Evolutionary conservation across 2,329 filamentous ascomycete genomes (phyloP).

Genomic region (Penicillium sp.): DNA sequence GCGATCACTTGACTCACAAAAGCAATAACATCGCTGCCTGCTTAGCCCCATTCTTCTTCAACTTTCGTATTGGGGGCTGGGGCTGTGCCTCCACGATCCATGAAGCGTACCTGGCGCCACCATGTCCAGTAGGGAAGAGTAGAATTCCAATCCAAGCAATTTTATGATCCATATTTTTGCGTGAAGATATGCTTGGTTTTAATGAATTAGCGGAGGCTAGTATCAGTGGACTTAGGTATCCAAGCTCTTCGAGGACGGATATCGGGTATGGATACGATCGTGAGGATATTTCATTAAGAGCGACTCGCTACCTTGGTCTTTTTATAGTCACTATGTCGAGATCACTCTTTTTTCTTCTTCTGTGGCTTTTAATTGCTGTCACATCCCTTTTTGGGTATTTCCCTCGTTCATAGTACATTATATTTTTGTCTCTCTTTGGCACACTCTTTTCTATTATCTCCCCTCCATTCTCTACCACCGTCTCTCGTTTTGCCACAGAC

Average conservation of each 20-base stretch:
- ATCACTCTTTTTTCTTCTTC: neutral
- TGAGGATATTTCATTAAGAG: neutral
- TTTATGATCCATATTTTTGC: neutral
- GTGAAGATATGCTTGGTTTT: neutral
- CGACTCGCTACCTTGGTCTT: neutral
- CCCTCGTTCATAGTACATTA: neutral
- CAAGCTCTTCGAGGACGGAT: neutral
- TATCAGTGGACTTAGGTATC: neutral
- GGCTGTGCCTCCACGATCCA: conserved; percentile 1
- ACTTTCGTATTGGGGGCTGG: conserved; percentile 1
- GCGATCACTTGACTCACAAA: conserved; percentile 5
- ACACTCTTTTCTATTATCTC: neutral
- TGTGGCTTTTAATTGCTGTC: neutral
- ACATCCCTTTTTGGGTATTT: neutral
- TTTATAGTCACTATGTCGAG: neutral
- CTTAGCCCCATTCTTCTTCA: neutral
- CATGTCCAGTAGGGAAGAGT: neutral
- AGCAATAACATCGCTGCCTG: conserved; percentile 3
- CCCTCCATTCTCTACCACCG: neutral
- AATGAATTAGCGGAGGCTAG: neutral
- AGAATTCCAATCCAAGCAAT: neutral
- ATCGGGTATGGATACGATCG: neutral
- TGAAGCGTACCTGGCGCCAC: neutral
- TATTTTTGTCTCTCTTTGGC: neutral
- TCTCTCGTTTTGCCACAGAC: neutral